These are phyloP conservation scores for Thermothielavioides terrestris DNA, from an alignment of 495 filamentous ascomycete genomes.

Conservation along the genomic window DNA sequence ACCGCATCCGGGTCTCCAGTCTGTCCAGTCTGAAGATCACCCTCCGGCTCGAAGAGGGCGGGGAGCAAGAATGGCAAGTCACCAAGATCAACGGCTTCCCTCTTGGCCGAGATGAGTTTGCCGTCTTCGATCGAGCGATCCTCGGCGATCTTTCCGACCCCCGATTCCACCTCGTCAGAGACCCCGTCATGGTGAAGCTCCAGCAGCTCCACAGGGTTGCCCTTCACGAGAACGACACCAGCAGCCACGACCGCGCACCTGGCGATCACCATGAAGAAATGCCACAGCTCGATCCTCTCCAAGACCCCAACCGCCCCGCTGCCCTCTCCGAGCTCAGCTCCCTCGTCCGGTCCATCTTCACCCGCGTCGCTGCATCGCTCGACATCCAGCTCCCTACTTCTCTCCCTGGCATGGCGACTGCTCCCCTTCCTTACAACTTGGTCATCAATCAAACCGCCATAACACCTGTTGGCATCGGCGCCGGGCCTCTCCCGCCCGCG, in stretches of 20 bases:
- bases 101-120: conserved; percentile 81
- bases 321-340: conserved; percentile 18
- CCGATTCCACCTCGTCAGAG: conserved; percentile 69
- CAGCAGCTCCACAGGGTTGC: conserved; percentile 30
- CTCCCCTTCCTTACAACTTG: conserved; percentile 17
- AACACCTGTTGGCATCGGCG: conserved; percentile 64
- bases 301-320: conserved; percentile 2
- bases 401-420: neutral
- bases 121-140: conserved; percentile 70
- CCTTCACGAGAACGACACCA: conserved; percentile 43
- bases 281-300: neutral
- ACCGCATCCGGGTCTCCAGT: conserved; percentile 71
- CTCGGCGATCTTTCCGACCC: conserved; percentile 72
- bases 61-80: conserved; percentile 50
- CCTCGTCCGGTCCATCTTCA: conserved; percentile 34
- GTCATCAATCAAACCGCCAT: conserved; percentile 50
- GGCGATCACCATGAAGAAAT: neutral
- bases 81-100: conserved; percentile 71
- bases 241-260: neutral
- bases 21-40: conserved; percentile 71
- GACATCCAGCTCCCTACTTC: conserved; percentile 16
- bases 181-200: conserved; percentile 63
- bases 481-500: conserved; percentile 63
- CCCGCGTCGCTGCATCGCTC: conserved; percentile 22
- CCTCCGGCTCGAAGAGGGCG: conserved; percentile 58